Base-by-base conservation (phyloP, 2,329 filamentous ascomycete genomes). In the Pseudogymnoascus sp. region DNA sequence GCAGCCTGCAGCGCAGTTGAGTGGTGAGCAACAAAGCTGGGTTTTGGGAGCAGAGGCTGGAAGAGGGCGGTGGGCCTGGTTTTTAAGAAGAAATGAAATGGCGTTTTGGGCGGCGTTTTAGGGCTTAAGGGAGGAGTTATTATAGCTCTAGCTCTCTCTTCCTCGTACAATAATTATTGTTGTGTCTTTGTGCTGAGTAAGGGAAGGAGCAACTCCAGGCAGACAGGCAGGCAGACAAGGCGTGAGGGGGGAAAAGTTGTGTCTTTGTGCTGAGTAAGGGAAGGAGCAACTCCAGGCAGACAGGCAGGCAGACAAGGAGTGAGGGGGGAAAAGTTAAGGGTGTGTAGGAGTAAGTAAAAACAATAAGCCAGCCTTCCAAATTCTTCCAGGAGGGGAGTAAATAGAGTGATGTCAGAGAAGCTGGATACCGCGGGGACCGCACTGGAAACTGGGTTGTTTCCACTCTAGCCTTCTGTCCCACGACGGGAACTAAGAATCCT, bases 1-100 rank as follows among this genome's bases (percentile, higher is more conserved):
- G 61, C 54, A 61, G 57, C 58, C 35, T 35, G 35, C 30, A 25
- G 35, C 12, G 54, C 30, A 37, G 35, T 58, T 35, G 54, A 58
- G 11, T 35, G 20, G 20, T 36, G 30, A 20, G 16, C 35, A 18
- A 18, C 18, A 18, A 18, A 2, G 4, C 16, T 2, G 16, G 14
- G 14, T 22, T 58, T 58, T 22, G n/a, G 54, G 20, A 6, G 35
- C 3, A 22, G n/a, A 36, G 16, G 54, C n/a, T 18, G 30, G 12
- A 11, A 11, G 30, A 36, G 20, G 16, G 54, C 35, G 30, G 28
- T 36, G 54, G 41, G 8, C 22, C 22, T 50, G 41, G 22, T 50
- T 14, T 6, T 14, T 28, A 50, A 50, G 41, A 50, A 11, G 41
- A 16, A 28, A 50, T 8, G 22, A 50, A 50, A 50, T 50, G 41